A percentile compares a stretch with the other conserved stretches of the same genome.
Evolutionary conservation across 1,284 basidiomycete genomes (phyloP).

Genomic region (Puccinia sorghi): DNA sequence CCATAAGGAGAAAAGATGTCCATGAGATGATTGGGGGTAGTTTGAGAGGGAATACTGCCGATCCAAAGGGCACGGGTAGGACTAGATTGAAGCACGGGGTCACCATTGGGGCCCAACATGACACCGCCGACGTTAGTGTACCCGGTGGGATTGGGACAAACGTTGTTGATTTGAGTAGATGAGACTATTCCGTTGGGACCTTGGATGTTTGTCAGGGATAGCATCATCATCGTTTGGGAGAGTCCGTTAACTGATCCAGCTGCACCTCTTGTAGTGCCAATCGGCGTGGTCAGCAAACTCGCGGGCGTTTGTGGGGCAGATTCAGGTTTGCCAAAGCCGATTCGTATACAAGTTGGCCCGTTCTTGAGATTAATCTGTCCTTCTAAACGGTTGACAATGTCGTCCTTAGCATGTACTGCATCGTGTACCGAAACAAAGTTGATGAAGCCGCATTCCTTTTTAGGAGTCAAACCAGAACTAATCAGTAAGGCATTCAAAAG

Average conservation of each 20-base stretch:
- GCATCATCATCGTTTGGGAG: slow-evolving; percentile 54
- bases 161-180: slow-evolving; percentile 50
- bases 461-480: too few relatives aligned
- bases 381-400: slow-evolving; percentile 88
- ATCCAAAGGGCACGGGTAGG: slow-evolving; percentile 94
- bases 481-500: neutral
- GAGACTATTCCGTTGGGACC: slow-evolving; percentile 37
- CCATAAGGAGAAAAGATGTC: slow-evolving; percentile 91
- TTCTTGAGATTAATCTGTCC: slow-evolving; percentile 85
- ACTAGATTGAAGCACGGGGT: slow-evolving; percentile 61
- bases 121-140: slow-evolving; percentile 41
- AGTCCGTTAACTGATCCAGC: slow-evolving; percentile 61
- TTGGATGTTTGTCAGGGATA: slow-evolving; percentile 53
- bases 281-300: slow-evolving; percentile 62
- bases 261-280: slow-evolving; percentile 61
- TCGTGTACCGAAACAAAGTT: slow-evolving; percentile 94
- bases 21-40: slow-evolving; percentile 85
- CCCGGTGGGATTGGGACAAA: slow-evolving; percentile 27
- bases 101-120: slow-evolving; percentile 30
- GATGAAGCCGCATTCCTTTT: slow-evolving; percentile 99
- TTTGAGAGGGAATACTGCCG: slow-evolving; percentile 88
- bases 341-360: slow-evolving; percentile 87
- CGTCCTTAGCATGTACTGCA: slow-evolving; percentile 92
- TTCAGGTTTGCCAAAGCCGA: slow-evolving; percentile 96
- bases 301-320: slow-evolving; percentile 84